Conservation (phyloP, 805 yeast genomes). For the Saturnispora diversa region DNA sequence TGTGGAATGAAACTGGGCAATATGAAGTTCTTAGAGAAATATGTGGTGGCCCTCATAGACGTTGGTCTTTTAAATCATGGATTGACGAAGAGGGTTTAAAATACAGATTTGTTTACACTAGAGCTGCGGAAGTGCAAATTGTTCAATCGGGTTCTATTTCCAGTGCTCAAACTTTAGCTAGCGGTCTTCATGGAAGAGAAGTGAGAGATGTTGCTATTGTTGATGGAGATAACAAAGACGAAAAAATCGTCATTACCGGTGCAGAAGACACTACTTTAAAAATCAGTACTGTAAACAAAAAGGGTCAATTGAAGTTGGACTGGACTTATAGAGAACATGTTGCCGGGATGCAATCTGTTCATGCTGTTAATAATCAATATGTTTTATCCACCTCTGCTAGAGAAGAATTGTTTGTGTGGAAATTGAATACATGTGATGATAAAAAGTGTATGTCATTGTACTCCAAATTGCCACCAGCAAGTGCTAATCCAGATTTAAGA, state of each 20-base stretch:
- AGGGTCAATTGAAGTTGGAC: slow-evolving; percentile 39
- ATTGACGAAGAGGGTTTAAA: slow-evolving; percentile 19
- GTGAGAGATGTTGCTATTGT: slow-evolving; percentile 65
- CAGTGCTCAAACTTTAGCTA: slow-evolving; percentile 30
- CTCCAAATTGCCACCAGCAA: slow-evolving; percentile 46
- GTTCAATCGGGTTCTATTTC: slow-evolving; percentile 25
- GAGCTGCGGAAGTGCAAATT: slow-evolving; percentile 42
- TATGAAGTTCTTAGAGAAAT: slow-evolving; percentile 57
- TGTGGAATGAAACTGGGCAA: slow-evolving; percentile 76
- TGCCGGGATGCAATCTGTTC: slow-evolving; percentile 77
- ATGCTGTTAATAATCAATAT: slow-evolving; percentile 45
- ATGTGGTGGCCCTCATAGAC: slow-evolving; percentile 91
- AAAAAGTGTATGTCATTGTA: slow-evolving; percentile 36
- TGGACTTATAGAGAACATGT: slow-evolving; percentile 76
- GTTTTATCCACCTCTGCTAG: slow-evolving; percentile 64
- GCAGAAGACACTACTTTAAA: slow-evolving; percentile 83
- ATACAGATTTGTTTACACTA: slow-evolving; percentile 49
- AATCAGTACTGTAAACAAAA: slow-evolving; percentile 35
- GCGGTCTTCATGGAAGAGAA: slow-evolving; percentile 90
- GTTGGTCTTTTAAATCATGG: slow-evolving; percentile 51
- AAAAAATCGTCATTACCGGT: slow-evolving; percentile 56
- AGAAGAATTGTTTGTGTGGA: slow-evolving; percentile 86
- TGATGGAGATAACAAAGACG: slow-evolving; percentile 20
- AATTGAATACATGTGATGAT: slow-evolving; percentile 25
- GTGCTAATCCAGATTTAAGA: slow-evolving; percentile 70